Conservation (phyloP, 129 eudicot genomes). For the Tagetes erecta region DNA sequence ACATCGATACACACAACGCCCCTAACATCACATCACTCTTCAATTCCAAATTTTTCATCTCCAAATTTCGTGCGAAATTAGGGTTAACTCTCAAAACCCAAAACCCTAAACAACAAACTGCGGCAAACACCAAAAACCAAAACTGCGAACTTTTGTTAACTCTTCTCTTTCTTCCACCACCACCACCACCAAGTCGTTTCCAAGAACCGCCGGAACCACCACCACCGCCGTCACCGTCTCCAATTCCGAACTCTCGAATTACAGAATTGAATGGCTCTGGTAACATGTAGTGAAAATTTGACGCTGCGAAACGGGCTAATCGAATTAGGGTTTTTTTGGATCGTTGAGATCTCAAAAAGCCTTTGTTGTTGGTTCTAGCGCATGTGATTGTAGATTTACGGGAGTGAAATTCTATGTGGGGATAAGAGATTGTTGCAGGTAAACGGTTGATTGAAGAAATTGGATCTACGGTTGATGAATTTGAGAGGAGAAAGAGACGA, state of each 20-base stretch:
- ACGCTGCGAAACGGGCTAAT: constrained; percentile 36
- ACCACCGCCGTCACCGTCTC: neutral
- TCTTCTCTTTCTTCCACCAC: constrained; percentile 34
- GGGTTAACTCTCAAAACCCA: neutral
- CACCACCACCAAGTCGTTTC: constrained; percentile 37
- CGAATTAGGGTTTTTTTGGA: constrained; percentile 31
- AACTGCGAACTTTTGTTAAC: constrained; percentile 20
- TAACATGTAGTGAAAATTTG: constrained; percentile 32
- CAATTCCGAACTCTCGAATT: constrained; percentile 31
- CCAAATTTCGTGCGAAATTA: neutral
- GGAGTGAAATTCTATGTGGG: constrained; percentile 1
- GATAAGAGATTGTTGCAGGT: neutral
- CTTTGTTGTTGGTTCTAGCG: constrained; percentile 24
- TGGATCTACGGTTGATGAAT: constrained; percentile 15
- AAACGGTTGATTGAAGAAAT: constrained; percentile 20
- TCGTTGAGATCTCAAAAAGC: constrained; percentile 24
- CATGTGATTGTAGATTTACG: constrained; percentile 30
- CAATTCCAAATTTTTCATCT: constrained; percentile 23
- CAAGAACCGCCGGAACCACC: constrained; percentile 27
- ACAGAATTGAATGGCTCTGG: constrained; percentile 31
- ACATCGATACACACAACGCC: constrained; percentile 26
- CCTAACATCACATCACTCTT: constrained; percentile 31
- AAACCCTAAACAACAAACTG: constrained; percentile 33
- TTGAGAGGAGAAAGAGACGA: constrained; percentile 20
- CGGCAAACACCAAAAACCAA: constrained; percentile 24